Conservation (phyloP, 2,329 filamentous ascomycete species). For the Epichloe aotearoae region DNA sequence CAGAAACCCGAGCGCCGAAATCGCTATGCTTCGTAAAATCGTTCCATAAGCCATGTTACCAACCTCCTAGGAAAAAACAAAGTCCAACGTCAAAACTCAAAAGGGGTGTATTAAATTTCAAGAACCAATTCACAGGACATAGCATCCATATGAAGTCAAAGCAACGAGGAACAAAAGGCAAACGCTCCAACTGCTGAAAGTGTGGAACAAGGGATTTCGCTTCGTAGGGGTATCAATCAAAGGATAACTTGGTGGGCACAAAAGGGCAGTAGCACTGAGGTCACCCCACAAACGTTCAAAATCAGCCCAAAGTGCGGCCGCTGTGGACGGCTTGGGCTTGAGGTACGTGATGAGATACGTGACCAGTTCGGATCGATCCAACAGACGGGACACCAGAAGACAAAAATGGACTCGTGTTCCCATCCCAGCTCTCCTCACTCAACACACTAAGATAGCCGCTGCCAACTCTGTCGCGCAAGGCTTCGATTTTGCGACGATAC, state of each 20-base stretch:
- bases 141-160: not conserved
- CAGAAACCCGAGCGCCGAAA: slow-evolving; percentile 19
- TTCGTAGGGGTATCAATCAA: slow-evolving; percentile 2
- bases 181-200: not conserved
- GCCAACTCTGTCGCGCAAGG: slow-evolving; percentile 71
- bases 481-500: slow-evolving; percentile 80
- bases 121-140: not conserved
- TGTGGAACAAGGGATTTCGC: not conserved
- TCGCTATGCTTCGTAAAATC: slow-evolving; percentile 27
- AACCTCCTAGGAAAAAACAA: slow-evolving; percentile 8
- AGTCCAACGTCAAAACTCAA: not conserved
- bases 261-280: no score
- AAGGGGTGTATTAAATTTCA: not conserved
- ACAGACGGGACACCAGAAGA: slow-evolving; percentile 13
- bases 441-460: slow-evolving; percentile 78
- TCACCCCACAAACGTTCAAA: not conserved
- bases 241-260: slow-evolving; percentile 1
- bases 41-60: slow-evolving; percentile 8
- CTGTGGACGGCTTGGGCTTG: slow-evolving; percentile 37
- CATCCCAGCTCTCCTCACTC: slow-evolving; percentile 60
- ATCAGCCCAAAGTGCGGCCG: slow-evolving; percentile 36
- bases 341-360: slow-evolving; percentile 18
- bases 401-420: slow-evolving; percentile 18
- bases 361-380: slow-evolving; percentile 17
- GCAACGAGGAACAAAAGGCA: not conserved